phyloP scores from a whole-genome alignment of 805 yeast genomes.

The Kluyveromyces lactis region DNA sequence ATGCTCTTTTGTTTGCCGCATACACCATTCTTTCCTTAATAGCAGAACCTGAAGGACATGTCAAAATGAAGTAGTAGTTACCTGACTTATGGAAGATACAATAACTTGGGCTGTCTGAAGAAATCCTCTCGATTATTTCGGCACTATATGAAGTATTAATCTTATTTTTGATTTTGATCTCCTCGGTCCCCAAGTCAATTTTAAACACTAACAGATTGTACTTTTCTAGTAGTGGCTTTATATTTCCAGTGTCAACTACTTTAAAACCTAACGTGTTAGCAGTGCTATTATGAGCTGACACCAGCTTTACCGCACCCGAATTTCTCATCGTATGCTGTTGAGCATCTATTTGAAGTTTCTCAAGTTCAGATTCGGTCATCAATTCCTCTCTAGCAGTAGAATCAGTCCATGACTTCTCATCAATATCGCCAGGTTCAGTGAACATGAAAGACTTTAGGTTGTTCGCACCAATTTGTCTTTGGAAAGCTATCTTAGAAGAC shows the following conservation, averaged over 20 bases:
- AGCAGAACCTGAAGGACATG: conserved; percentile 86
- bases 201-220: conserved; percentile 41
- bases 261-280: conserved; percentile 17
- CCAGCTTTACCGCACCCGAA: neutral
- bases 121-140: conserved; percentile 30
- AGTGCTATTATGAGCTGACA: neutral
- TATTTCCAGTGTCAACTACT: conserved; percentile 12
- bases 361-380: conserved; percentile 23
- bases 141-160: conserved; percentile 17
- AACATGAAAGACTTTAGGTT: conserved; percentile 27
- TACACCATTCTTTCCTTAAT: conserved; percentile 89
- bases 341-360: conserved; percentile 18
- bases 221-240: conserved; percentile 23
- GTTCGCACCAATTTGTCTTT: conserved; percentile 62
- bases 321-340: conserved; percentile 22
- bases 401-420: conserved; percentile 9
- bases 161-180: conserved; percentile 32
- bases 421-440: conserved; percentile 29
- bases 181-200: conserved; percentile 44
- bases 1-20: conserved; percentile 69
- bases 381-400: conserved; percentile 8
- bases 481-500: conserved; percentile 70
- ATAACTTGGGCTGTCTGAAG: conserved; percentile 46
- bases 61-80: conserved; percentile 55
- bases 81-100: conserved; percentile 41